These are phyloP conservation scores for Fraxinus anomala DNA, from an alignment of 257 asterid genomes.

Conservation along the genomic window DNA sequence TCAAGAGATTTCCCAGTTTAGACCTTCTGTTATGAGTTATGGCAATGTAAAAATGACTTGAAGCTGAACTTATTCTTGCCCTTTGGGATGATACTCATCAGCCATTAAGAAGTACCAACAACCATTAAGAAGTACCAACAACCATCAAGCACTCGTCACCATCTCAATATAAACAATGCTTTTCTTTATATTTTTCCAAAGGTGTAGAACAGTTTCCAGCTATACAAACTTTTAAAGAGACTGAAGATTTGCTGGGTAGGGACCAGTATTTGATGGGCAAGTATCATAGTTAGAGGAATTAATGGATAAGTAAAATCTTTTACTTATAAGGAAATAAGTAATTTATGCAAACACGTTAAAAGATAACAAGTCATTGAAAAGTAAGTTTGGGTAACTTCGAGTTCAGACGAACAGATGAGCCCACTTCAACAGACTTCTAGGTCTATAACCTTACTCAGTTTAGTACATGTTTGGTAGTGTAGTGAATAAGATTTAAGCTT, in stretches of 20 bases:
- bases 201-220: slow-evolving; percentile 47
- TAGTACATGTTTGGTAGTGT: not conserved
- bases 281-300: slow-evolving; percentile 26
- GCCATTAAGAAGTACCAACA: slow-evolving; percentile 73
- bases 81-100: slow-evolving; percentile 39
- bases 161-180: slow-evolving; percentile 42
- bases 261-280: slow-evolving; percentile 56
- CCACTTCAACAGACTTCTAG: not conserved
- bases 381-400: no score
- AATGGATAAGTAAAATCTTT: slow-evolving; percentile 11
- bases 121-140: slow-evolving; percentile 67
- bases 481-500: not conserved
- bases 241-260: slow-evolving; percentile 55
- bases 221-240: slow-evolving; percentile 43
- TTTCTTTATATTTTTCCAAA: slow-evolving; percentile 23
- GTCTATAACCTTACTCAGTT: not conserved
- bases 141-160: slow-evolving; percentile 68
- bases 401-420: not conserved
- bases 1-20: not conserved
- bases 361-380: not conserved
- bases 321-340: not conserved
- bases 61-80: slow-evolving; percentile 2
- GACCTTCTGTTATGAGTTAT: not conserved
- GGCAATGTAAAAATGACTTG: not conserved
- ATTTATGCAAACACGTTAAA: not conserved